Evolutionary conservation across 2,329 filamentous ascomycete genomes (phyloP).

Genomic region (Raffaelea arxii): DNA sequence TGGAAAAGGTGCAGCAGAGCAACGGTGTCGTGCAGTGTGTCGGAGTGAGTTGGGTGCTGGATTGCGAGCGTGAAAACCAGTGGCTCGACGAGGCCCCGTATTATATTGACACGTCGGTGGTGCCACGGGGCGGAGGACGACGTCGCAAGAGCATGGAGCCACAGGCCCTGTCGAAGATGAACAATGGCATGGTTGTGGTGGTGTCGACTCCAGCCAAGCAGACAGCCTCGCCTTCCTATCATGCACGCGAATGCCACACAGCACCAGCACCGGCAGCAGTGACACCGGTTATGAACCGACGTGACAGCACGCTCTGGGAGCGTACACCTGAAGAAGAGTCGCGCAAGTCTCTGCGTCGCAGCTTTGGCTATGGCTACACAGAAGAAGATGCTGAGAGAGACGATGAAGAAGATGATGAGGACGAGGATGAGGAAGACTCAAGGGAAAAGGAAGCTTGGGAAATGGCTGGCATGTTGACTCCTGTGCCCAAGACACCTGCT

Average conservation of each 20-base stretch:
- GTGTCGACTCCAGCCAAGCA: constrained; percentile 31
- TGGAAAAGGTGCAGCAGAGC: constrained; percentile 69
- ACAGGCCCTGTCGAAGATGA: constrained; percentile 56
- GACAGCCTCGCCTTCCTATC: constrained; percentile 16
- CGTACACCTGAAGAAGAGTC: constrained; percentile 37
- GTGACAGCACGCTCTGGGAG: constrained; percentile 46
- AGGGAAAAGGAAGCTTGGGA: too few species aligned
- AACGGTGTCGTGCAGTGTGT: constrained; percentile 74
- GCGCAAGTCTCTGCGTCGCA: too few species aligned
- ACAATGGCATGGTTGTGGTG: constrained; percentile 53
- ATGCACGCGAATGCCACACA: constrained; percentile 26
- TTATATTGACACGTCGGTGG: constrained; percentile 54
- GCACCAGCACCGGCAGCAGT: constrained; percentile 32
- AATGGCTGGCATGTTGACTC: constrained; percentile 33
- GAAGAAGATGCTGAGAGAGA: constrained; percentile 21
- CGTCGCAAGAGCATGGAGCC: constrained; percentile 78
- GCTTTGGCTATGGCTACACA: constrained; percentile 13
- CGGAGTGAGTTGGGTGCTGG: constrained; percentile 78
- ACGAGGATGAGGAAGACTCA: constrained; percentile 23
- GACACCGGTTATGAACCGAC: constrained; percentile 30
- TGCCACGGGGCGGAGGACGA: constrained; percentile 61
- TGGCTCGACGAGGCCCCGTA: constrained; percentile 69
- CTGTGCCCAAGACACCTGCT: constrained; percentile 48
- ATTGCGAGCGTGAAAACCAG: constrained; percentile 69
- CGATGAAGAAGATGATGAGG: constrained; percentile 24